Evolutionary conservation across 352 stramenopile species (phyloP).

Genomic region (Globisporangium orthogonon): DNA sequence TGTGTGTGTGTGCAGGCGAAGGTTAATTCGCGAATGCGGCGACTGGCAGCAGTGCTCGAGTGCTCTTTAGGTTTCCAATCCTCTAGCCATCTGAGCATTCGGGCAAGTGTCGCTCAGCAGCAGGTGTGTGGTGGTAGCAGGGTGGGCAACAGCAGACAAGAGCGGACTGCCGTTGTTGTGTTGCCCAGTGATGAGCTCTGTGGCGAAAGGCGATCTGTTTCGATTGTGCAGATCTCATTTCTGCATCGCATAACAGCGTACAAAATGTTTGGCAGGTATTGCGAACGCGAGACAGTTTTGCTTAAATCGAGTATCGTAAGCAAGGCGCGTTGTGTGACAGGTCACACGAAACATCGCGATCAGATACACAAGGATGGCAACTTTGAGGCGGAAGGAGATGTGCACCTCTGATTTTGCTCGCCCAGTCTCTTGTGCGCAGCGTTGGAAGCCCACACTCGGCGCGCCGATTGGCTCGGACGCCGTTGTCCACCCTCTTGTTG

Average conservation of each 20-base stretch:
- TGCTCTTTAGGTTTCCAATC: background rate
- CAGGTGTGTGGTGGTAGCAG: background rate
- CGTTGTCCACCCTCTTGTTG: constrained; percentile 5
- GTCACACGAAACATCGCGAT: background rate
- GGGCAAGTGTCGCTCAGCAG: background rate
- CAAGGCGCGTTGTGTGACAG: background rate
- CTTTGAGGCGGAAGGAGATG: background rate
- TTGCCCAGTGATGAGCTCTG: background rate
- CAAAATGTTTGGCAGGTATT: background rate
- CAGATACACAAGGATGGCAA: background rate
- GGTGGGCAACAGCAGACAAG: background rate
- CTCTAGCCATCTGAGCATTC: background rate
- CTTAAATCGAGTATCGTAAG: background rate
- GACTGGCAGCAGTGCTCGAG: background rate
- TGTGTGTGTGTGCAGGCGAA: background rate
- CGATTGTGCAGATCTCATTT: background rate
- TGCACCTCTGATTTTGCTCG: background rate
- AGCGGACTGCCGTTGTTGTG: constrained; percentile 1
- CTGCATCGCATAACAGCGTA: background rate
- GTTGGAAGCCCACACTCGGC: constrained; percentile 1
- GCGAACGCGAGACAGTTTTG: background rate
- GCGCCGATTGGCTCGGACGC: constrained; percentile 3
- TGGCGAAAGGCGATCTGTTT: background rate
- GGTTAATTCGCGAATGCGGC: constrained; percentile 3
- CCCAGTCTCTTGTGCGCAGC: background rate